phyloP scores from a whole-genome alignment of 768 basidiomycete species.

The Kwoniella shandongensis region DNA sequence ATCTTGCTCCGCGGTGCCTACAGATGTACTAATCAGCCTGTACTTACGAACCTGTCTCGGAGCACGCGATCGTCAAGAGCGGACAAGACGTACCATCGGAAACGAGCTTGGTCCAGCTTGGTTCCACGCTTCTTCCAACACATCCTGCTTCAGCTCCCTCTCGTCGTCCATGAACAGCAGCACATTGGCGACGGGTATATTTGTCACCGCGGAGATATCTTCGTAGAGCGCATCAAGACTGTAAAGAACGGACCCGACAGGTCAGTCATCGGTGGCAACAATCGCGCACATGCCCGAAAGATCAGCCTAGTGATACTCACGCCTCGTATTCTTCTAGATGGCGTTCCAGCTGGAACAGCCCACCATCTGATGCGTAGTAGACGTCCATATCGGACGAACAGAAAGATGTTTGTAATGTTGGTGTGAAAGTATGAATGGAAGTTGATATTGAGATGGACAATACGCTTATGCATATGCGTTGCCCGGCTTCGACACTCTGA shows the following conservation, averaged over 20 bases:
- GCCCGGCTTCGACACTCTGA: too few relatives aligned
- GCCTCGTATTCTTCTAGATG: slow-evolving; percentile 30
- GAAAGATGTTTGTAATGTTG: not conserved
- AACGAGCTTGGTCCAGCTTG: slow-evolving; percentile 19
- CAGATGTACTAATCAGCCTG: not conserved
- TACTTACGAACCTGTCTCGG: too few relatives aligned
- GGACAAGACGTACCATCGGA: slow-evolving; percentile 8
- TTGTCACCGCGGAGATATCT: slow-evolving; percentile 12
- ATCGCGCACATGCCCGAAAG: not conserved
- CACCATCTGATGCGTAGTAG: slow-evolving; percentile 36
- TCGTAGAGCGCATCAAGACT: slow-evolving; percentile 19
- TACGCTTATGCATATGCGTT: too few relatives aligned
- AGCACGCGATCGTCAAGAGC: too few relatives aligned
- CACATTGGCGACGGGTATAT: slow-evolving; percentile 27
- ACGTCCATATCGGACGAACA: slow-evolving; percentile 27
- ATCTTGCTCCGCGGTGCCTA: slow-evolving; percentile 27
- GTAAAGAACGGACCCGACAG: not conserved
- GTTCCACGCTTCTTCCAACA: slow-evolving; percentile 32
- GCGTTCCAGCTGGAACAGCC: slow-evolving; percentile 26
- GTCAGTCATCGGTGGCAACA: slow-evolving; percentile 14
- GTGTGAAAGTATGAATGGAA: not conserved
- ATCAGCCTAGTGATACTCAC: slow-evolving; percentile 23
- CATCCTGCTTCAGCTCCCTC: slow-evolving; percentile 29
- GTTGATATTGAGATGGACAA: too few relatives aligned
- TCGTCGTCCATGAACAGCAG: slow-evolving; percentile 44